Percentiles rank a stretch among this genome's conserved stretches.
Evolutionary conservation across 2,329 filamentous ascomycete species (phyloP).

Genomic region (Aspergillus viridinutans): DNA sequence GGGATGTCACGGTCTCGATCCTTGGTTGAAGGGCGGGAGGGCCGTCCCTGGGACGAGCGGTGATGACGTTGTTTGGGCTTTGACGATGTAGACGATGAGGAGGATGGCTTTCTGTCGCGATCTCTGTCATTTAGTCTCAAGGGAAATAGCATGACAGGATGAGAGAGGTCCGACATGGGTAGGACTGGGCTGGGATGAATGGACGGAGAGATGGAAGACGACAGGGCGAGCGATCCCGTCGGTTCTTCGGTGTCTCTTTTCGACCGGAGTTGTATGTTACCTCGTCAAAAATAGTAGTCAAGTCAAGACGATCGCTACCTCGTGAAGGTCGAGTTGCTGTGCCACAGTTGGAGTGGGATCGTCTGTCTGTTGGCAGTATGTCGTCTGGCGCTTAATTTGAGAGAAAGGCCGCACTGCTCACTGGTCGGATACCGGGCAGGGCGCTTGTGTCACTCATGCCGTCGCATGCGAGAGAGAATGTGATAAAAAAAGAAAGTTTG

Average conservation of each 20-base stretch:
- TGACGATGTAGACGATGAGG: constrained; percentile 22
- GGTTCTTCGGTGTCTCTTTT: constrained; percentile 9
- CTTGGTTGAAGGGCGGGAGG: constrained; percentile 32
- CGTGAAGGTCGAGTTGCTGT: constrained; percentile 5
- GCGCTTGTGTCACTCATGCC: constrained; percentile 30
- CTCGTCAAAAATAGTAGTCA: constrained; percentile 11
- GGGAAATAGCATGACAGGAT: constrained; percentile 35
- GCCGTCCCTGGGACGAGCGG: constrained; percentile 28
- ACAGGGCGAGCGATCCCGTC: constrained; percentile 6
- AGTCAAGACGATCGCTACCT: constrained; percentile 1
- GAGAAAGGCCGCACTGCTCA: constrained; percentile 15
- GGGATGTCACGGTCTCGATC: constrained; percentile 27
- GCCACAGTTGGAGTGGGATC: constrained; percentile 1
- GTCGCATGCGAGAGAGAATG: constrained; percentile 8
- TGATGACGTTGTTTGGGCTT: constrained; percentile 27
- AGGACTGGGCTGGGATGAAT: constrained; percentile 23
- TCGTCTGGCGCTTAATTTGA: constrained; percentile 31
- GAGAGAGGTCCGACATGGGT: constrained; percentile 15
- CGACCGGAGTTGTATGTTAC: constrained; percentile 16
- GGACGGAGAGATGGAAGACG: constrained; percentile 13
- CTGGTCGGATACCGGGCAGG: constrained; percentile 21
- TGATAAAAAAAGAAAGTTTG: constrained; percentile 1
- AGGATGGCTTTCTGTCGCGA: constrained; percentile 26
- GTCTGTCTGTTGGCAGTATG: not conserved
- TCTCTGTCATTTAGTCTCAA: constrained; percentile 35